Percentiles rank a stretch among this genome's conserved stretches.
Conservation (phyloP, 306 rosid genomes). For the Trifolium dubium region DNA sequence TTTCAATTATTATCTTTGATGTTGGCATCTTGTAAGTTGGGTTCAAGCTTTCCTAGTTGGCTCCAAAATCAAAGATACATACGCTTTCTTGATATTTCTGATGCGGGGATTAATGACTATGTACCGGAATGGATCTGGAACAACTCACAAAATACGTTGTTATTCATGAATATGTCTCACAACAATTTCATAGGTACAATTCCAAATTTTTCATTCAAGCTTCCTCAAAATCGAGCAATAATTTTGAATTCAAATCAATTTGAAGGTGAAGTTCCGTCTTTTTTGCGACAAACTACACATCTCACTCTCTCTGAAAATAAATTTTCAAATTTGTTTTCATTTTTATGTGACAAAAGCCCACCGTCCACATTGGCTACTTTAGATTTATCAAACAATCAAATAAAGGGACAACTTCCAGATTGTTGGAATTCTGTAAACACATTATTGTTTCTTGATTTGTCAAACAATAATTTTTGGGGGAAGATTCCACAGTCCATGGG, state of each 20-base stretch:
- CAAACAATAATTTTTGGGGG: not conserved
- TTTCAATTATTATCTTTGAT: not conserved
- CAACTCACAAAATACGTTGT: not conserved
- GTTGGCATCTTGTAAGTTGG: constrained; percentile 8
- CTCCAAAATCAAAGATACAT: not conserved
- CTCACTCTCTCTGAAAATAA: not conserved
- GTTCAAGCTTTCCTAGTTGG: constrained; percentile 7
- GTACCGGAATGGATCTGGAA: not conserved
- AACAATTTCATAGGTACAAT: not conserved
- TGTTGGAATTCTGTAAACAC: not conserved
- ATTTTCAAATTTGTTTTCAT: not conserved
- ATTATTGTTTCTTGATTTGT: not conserved
- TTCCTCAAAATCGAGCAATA: not conserved
- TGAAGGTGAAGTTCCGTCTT: not conserved
- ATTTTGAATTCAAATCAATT: constrained; percentile 1
- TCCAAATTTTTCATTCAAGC: not conserved
- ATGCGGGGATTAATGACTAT: not conserved
- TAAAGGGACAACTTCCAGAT: not conserved
- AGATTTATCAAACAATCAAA: constrained; percentile 7
- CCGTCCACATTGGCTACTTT: not conserved
- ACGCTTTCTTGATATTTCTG: not conserved
- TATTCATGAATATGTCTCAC: not conserved
- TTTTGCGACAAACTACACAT: not conserved
- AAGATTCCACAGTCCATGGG: constrained; percentile 8
- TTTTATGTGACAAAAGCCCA: not conserved